Evolutionary conservation across 371 early-diverging fungal genomes (phyloP).

Genomic region (Mucor piriformis): DNA sequence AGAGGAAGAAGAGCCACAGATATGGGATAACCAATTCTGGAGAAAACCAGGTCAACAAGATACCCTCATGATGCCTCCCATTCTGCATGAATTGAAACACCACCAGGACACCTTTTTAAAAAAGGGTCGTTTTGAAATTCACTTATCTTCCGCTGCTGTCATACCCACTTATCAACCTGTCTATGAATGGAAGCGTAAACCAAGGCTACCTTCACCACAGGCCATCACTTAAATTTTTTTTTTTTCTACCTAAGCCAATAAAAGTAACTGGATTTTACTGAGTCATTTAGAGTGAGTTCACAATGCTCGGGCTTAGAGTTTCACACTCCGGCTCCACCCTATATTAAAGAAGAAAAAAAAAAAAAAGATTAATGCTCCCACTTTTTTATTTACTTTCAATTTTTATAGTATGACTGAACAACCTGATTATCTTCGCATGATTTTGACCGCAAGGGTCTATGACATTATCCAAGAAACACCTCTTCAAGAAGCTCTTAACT

Average conservation of each 20-base stretch:
- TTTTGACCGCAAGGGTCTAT: slow-evolving; percentile 88
- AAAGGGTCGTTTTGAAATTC: slow-evolving; percentile 46
- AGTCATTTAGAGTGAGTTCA: slow-evolving; percentile 19
- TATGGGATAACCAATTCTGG: slow-evolving; percentile 46
- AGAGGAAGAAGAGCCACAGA: slow-evolving; percentile 23
- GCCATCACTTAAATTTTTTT: slow-evolving; percentile 3
- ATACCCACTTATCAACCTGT: slow-evolving; percentile 1
- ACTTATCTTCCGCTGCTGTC: slow-evolving; percentile 1
- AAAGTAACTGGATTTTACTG: slow-evolving; percentile 23
- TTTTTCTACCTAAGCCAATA: slow-evolving; percentile 12
- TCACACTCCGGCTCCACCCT: not conserved
- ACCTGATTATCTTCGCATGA: slow-evolving; percentile 85
- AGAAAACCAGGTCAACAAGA: slow-evolving; percentile 1
- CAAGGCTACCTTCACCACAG: slow-evolving; percentile 5
- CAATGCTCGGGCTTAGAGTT: not conserved
- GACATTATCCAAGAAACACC: slow-evolving; percentile 94
- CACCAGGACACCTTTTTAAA: slow-evolving; percentile 24
- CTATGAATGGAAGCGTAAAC: slow-evolving; percentile 30
- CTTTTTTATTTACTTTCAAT: not conserved
- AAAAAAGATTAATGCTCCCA: not conserved
- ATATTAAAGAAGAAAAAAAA: no score
- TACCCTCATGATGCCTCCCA: slow-evolving; percentile 16
- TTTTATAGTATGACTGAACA: not conserved
- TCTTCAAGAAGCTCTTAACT: slow-evolving; percentile 77
- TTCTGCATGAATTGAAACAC: slow-evolving; percentile 26